Evolutionary conservation across 1,284 basidiomycete genomes (phyloP), one percentile per base, ranked within the genome.

Genomic region (Sporisorium exsertum): DNA sequence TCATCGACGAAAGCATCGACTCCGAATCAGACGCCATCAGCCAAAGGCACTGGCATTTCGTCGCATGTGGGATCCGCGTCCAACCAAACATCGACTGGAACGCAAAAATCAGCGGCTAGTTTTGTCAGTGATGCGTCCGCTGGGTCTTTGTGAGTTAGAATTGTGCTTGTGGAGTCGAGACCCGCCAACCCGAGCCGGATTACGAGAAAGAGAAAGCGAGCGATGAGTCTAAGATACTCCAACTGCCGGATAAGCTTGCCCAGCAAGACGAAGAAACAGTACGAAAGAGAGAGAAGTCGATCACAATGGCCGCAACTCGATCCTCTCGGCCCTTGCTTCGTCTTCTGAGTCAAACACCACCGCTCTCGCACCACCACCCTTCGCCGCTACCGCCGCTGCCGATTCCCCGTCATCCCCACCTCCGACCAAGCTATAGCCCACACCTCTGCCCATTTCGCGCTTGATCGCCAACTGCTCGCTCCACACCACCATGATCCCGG

Each of bases 391-490:
- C 18, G 37, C 40, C 3, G 15, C 24, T 26, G n/a, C 52, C 6
- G 22, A 26, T 7, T 37, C 56, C 32, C 42, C 63, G 33, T 42
- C 32, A 10, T 12, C 43, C 3, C 65, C 71, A 7, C 33, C 40
- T 2, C 72, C 72, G 1, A 76, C 68, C 40, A 76, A 42, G 56
- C 22, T 58, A 33, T 66, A 61, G 20, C 77, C 73, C 0, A 79
- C 37, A 1, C 22, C 20, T 26, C 67, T 56, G 0, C 58, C 49
- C 94, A 99, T 94, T 87, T 99, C 96, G 52, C 96, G 87, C 83
- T 91, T 91, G 47, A 98, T 94, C 84, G 96, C 97, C 15, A 85
- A 87, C 80, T 97, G 94, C 85, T 99, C 96, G 1, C 93, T 93
- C 29, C 91, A 87, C 53, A 95, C 88, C 62, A 98, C 90, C 79